phyloP scores from a whole-genome alignment of 306 rosid species.

The Myrica gale region DNA sequence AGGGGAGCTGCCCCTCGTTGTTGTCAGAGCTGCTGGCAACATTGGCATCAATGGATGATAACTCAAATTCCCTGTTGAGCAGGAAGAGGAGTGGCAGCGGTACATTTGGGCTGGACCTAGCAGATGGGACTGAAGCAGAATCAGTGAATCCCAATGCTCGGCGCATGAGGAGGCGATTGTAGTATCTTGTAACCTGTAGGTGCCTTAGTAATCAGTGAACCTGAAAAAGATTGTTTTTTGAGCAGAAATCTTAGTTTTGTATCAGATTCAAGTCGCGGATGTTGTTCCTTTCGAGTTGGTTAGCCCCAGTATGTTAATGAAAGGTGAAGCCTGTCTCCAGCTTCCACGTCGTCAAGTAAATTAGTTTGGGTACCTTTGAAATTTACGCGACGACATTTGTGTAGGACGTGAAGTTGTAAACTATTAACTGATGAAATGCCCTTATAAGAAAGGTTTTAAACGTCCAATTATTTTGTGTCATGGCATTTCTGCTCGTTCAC shows the following conservation, averaged over 20 bases:
- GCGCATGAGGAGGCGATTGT: constrained; percentile 67
- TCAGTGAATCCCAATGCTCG: constrained; percentile 59
- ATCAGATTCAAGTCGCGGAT: background rate
- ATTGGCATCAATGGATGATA: constrained; percentile 69
- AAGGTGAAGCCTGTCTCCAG: background rate
- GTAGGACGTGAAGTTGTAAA: background rate
- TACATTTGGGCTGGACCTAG: constrained; percentile 58
- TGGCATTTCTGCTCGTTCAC: too few relatives aligned
- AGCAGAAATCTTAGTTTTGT: constrained; percentile 23
- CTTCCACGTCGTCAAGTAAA: background rate
- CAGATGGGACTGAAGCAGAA: constrained; percentile 55
- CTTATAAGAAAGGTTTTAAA: background rate
- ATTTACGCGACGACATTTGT: background rate
- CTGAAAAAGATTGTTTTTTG: constrained; percentile 27
- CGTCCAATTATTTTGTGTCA: too few relatives aligned
- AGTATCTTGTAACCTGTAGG: constrained; percentile 20
- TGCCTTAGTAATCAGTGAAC: constrained; percentile 16
- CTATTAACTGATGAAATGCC: background rate
- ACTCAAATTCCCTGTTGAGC: constrained; percentile 38
- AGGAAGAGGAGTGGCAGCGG: constrained; percentile 70
- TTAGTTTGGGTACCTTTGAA: background rate
- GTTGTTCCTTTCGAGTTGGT: constrained; percentile 6
- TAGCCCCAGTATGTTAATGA: constrained; percentile 9
- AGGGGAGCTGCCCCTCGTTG: constrained; percentile 78
- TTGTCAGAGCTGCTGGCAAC: constrained; percentile 75